Evolutionary conservation across 2,329 filamentous ascomycete species (phyloP), one percentile per base, ranked within the genome.

Genomic region (Xylariaceae sp.): DNA sequence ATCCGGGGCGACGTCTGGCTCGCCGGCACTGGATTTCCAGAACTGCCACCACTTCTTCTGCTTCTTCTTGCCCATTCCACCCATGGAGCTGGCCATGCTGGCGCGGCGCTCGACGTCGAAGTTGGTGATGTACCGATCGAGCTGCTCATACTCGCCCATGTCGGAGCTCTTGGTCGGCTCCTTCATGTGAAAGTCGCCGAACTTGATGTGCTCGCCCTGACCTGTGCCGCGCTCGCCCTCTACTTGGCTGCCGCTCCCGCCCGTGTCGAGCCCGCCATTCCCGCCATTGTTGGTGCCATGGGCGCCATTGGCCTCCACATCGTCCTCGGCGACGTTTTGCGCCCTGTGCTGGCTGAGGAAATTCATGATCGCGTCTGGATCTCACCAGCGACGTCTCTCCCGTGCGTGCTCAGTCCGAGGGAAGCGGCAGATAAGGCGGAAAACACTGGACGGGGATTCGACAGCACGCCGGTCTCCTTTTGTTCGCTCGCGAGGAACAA

Each of bases 11-110:
- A 49, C 54, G 29, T 61, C 58, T 8, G 51, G 35, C 11, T 42
- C 55, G 17, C 49, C 52, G 11, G 58, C 58, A 32, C 49, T 48
- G 5, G 56, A 55, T 47, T 64, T 60, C 66, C 75, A 77, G 58
- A 76, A 73, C 54, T 72, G 64, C 65, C 69, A 80, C 62, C 70
- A 76, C 39, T 67, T 66, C 50, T 64, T 65, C 61, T 67, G 66
- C 49, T 65, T 66, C 61, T 73, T 75, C 51, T 59, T 59, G 16
- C 36, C 35, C 17, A 19, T 29, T 28, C 37, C 30, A 7, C 12
- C 12, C 22, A 19, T 26, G 31, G 12, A 28, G 30, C 44, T 46
- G 4, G 38, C 42, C 11, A 51, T 43, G 12, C 45, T 53, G 4
- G 44, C 49, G 12, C 47, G 31, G 11, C 53, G 47, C 37, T 52